Base-by-base conservation (phyloP, 148 eudicot genomes). In the Diospyros kaki region DNA sequence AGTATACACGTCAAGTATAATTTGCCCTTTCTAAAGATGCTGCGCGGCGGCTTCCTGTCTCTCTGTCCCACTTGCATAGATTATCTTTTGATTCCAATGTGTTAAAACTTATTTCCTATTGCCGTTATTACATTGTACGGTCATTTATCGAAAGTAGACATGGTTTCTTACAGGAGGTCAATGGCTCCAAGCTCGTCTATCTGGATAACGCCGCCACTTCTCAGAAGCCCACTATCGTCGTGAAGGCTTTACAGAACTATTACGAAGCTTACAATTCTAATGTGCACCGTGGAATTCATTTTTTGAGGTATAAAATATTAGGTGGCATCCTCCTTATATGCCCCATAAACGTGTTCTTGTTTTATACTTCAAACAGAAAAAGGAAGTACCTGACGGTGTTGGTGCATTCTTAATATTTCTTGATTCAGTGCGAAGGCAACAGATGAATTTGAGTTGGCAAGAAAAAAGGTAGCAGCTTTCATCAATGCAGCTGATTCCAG, bases 161-260 rank as follows among this genome's bases (percentile, higher is more conserved):
- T 71, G 62, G 13, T 79, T 43, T 28, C 28, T 59, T 84, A 62
- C 86, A 95, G 99, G 90, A 92, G 74, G 85, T 95, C 72, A 90
- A 95, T 83, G 96, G 91, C 53, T 82, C 84, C 43, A 92, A 83
- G 71, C 94, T 95, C 60, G 97, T 95, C 66, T 95, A 95, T 81
- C 84, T 95, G 77, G 99, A 95, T 80, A 95, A 84, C 79, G 99
- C 97, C 3, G 99, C 99, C 18, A 95, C 99, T 45, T 95, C 99
- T 44, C 99, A 95, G 83, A 95, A 95, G 86, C 99, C 99, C 4
- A 69, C 83, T 53, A 76, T 80, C 45, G 99, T 92, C 58, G 70
- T 95, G 83, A 85, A 85, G 62, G 94, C 97, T 70, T 73, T 95
- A 78, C 88, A 72, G 73, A 82, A 83, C 78, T 95, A 95, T 76